These are phyloP conservation scores for Colletotrichum agaves DNA, from an alignment of 2,329 filamentous ascomycete genomes.

Conservation along the genomic window DNA sequence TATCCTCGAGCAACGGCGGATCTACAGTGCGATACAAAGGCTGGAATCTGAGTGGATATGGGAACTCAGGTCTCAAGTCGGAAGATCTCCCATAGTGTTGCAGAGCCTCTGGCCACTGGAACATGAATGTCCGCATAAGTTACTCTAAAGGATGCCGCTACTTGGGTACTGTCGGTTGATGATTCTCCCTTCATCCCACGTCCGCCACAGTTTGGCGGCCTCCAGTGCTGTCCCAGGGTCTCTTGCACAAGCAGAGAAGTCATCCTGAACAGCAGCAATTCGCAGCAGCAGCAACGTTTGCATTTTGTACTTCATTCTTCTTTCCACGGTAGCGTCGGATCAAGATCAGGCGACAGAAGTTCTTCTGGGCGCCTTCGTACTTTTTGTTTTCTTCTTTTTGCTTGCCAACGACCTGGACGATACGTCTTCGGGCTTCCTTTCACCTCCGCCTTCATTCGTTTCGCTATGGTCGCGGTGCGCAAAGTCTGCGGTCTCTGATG, in stretches of 20 bases:
- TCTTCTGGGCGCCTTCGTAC: slow-evolving; percentile 4
- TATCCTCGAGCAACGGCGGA: slow-evolving; percentile 39
- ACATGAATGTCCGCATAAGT: background rate
- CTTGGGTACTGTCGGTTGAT: background rate
- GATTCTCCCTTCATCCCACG: background rate
- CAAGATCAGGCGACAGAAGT: slow-evolving; percentile 10
- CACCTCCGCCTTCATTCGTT: background rate
- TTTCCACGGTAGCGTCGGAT: background rate
- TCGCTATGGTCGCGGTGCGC: background rate
- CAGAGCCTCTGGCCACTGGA: background rate
- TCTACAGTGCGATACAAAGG: slow-evolving; percentile 48
- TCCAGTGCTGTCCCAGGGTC: slow-evolving; percentile 11
- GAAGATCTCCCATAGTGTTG: slow-evolving; percentile 45
- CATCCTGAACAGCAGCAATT: slow-evolving; percentile 14
- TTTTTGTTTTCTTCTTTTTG: background rate
- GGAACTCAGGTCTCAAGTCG: slow-evolving; percentile 51
- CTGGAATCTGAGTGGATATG: slow-evolving; percentile 54
- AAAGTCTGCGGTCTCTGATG: slow-evolving; percentile 32
- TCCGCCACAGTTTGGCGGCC: slow-evolving; percentile 33
- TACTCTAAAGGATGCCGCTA: background rate
- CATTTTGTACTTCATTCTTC: slow-evolving; percentile 19
- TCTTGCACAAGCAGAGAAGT: slow-evolving; percentile 36
- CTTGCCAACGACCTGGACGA: background rate
- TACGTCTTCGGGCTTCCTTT: background rate
- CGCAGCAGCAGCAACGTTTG: slow-evolving; percentile 10